Evolutionary conservation across 2,329 filamentous ascomycete genomes (phyloP).

Genomic region (Ceratocystiopsis brevicomis): DNA sequence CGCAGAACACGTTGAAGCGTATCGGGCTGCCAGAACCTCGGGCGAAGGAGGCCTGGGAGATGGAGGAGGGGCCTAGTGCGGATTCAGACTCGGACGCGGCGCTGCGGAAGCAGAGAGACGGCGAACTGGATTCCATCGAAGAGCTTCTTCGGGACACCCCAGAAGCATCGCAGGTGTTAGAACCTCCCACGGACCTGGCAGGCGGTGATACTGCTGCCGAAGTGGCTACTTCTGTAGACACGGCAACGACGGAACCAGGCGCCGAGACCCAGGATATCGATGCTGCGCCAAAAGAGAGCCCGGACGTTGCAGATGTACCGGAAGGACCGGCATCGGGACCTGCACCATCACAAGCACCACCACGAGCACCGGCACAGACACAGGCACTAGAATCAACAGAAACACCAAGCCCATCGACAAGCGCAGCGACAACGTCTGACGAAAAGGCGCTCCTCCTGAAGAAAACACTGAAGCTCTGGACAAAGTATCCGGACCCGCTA

Average conservation of each 20-base stretch:
- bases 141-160: slow-evolving; percentile 40
- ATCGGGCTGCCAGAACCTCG: slow-evolving; percentile 30
- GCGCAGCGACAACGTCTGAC: slow-evolving; percentile 21
- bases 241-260: background rate
- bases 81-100: background rate
- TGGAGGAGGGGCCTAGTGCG: slow-evolving; percentile 8
- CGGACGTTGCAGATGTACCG: too few species aligned
- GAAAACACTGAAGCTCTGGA: slow-evolving; percentile 47
- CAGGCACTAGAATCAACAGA: slow-evolving; percentile 10
- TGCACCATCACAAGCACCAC: too few species aligned
- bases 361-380: slow-evolving; percentile 2
- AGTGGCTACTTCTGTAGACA: too few species aligned
- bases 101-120: background rate
- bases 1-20: slow-evolving; percentile 45
- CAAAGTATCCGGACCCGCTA: slow-evolving; percentile 35
- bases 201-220: too few species aligned
- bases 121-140: slow-evolving; percentile 32
- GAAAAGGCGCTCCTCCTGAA: slow-evolving; percentile 28
- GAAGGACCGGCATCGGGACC: too few species aligned
- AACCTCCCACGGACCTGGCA: background rate
- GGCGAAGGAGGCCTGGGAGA: slow-evolving; percentile 18
- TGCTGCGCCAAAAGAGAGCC: background rate
- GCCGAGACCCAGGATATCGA: background rate
- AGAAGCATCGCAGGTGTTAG: slow-evolving; percentile 25
- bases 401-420: slow-evolving; percentile 8